phyloP scores from a whole-genome alignment of 169 alveolate genomes.

The Plasmodium knowlesi region DNA sequence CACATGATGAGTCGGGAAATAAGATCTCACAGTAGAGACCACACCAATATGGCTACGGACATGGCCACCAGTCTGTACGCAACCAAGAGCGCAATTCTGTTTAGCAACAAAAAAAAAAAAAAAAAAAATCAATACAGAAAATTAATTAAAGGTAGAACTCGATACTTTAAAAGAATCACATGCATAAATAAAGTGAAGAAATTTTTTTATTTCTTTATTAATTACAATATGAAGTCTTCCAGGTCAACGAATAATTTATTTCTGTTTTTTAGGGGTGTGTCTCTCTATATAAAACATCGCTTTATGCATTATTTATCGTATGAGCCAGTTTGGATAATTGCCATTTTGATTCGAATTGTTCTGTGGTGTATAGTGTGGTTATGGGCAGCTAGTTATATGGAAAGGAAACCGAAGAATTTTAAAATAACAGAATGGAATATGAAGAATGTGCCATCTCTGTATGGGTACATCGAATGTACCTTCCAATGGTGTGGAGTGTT shows the following conservation, averaged over 20 bases:
- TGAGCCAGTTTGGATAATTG: constrained; percentile 80
- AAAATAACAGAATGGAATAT: constrained; percentile 81
- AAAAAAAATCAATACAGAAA: neutral
- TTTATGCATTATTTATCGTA: constrained; percentile 54
- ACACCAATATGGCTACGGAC: neutral
- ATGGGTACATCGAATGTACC: constrained; percentile 82
- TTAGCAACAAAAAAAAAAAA: constrained; percentile 22
- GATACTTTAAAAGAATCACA: neutral
- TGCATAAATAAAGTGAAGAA: constrained; percentile 27
- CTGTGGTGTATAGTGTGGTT: constrained; percentile 86
- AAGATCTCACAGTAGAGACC: neutral
- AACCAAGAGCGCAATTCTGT: constrained; percentile 32
- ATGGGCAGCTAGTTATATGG: constrained; percentile 86
- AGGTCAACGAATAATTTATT: constrained; percentile 15
- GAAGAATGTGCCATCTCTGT: constrained; percentile 77
- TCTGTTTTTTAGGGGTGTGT: constrained; percentile 39
- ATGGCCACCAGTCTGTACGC: neutral
- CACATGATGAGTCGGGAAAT: neutral
- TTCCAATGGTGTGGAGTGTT: constrained; percentile 81
- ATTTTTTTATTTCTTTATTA: constrained; percentile 11
- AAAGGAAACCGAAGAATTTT: constrained; percentile 78
- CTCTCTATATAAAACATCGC: constrained; percentile 29
- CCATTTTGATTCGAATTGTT: constrained; percentile 79
- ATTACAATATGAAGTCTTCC: constrained; percentile 65
- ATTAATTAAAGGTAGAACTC: neutral